phyloP scores from a whole-genome alignment of 2,329 filamentous ascomycete species.

The Hypoxylon sp. region DNA sequence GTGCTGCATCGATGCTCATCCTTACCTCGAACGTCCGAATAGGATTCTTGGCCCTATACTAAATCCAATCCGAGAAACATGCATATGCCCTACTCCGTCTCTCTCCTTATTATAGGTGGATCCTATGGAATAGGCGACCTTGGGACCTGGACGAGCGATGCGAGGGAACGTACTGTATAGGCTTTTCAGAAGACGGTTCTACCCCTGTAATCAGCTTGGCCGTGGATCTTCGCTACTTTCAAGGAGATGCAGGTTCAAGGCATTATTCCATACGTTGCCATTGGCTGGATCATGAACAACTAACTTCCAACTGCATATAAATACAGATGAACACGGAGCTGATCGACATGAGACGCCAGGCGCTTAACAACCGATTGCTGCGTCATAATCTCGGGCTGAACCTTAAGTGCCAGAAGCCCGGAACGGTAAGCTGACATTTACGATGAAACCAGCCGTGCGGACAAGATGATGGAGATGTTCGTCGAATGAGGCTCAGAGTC shows the following conservation, averaged over 20 bases:
- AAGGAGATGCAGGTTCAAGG: background rate
- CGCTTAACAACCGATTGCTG: no score
- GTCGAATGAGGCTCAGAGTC: background rate
- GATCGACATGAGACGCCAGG: background rate
- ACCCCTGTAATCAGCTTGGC: background rate
- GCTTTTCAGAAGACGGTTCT: background rate
- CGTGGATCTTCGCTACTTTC: background rate
- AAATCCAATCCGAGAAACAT: background rate
- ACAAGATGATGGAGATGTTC: background rate
- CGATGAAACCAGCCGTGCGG: background rate
- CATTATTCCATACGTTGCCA: background rate
- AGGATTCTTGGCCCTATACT: conserved; percentile 5
- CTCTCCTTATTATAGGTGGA: background rate
- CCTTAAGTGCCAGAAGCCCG: background rate
- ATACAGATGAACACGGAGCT: background rate
- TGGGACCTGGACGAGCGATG: background rate
- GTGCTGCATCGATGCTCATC: conserved; percentile 6
- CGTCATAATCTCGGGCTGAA: no score
- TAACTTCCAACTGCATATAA: conserved; percentile 4
- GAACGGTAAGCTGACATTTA: background rate
- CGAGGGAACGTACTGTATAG: background rate
- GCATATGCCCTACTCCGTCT: background rate
- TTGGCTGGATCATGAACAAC: conserved; percentile 3
- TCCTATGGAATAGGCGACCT: background rate
- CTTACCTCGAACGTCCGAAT: background rate